Percentiles rank a stretch among this genome's conserved stretches.
phyloP scores from a whole-genome alignment of 2,329 filamentous ascomycete species.

The Fusarium nanum region DNA sequence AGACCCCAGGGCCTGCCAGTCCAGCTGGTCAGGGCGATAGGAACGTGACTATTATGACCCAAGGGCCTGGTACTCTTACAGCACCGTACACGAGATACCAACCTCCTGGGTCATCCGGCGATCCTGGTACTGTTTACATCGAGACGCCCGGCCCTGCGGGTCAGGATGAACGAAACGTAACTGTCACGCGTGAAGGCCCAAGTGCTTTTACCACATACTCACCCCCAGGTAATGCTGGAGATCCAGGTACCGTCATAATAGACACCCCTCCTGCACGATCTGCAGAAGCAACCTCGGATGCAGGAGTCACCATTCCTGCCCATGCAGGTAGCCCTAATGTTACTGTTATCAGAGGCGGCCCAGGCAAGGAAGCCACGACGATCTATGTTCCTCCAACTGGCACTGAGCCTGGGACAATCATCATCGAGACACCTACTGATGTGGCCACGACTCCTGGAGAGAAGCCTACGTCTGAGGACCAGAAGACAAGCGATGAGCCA shows the following conservation, averaged over 20 bases:
- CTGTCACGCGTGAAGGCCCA: background rate
- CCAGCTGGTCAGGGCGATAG: background rate
- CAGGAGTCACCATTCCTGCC: background rate
- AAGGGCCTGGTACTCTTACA: background rate
- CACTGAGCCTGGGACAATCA: slow-evolving; percentile 14
- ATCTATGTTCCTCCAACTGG: slow-evolving; percentile 7
- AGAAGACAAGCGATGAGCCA: background rate
- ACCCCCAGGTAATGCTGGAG: background rate
- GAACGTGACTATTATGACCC: background rate
- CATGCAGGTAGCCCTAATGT: slow-evolving; percentile 14
- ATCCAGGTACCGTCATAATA: slow-evolving; percentile 19
- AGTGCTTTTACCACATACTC: background rate
- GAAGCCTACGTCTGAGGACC: background rate
- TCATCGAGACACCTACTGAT: slow-evolving; percentile 12
- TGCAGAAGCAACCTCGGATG: background rate
- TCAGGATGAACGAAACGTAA: background rate
- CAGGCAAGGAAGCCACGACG: slow-evolving; percentile 6
- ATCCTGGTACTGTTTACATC: background rate
- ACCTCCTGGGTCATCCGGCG: background rate
- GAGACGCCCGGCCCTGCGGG: background rate
- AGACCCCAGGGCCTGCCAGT: background rate
- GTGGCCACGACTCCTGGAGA: background rate
- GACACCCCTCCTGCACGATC: background rate
- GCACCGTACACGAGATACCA: background rate
- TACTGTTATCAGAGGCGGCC: slow-evolving; percentile 10